A percentile compares a stretch with the other conserved stretches of the same genome.
phyloP scores from a whole-genome alignment of 768 basidiomycete species.

The Pisolithus tinctorius region DNA sequence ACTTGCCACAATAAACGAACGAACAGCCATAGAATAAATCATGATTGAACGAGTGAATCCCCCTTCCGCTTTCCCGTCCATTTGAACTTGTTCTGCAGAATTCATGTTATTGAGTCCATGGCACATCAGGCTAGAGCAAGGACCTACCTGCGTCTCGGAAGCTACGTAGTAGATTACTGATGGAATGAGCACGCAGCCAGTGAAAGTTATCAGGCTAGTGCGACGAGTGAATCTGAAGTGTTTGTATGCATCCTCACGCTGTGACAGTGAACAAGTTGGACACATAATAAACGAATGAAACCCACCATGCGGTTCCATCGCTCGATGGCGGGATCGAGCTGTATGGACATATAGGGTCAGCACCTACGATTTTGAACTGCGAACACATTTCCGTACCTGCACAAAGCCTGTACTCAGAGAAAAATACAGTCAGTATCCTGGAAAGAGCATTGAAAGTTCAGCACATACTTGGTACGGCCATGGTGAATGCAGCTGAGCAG shows the following conservation, averaged over 20 bases:
- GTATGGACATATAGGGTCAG: constrained; percentile 2
- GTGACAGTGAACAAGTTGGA: background rate
- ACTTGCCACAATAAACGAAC: background rate
- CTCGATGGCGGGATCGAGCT: constrained; percentile 54
- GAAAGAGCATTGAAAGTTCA: background rate
- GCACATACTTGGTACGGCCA: constrained; percentile 62
- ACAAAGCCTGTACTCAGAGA: constrained; percentile 40
- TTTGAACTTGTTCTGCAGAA: constrained; percentile 42
- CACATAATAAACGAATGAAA: constrained; percentile 6
- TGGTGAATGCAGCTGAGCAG: constrained; percentile 28
- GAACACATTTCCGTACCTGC: constrained; percentile 35
- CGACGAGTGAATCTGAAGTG: constrained; percentile 74
- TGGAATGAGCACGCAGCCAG: constrained; percentile 64
- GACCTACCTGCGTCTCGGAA: constrained; percentile 28
- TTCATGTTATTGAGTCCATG: constrained; percentile 6
- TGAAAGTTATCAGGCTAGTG: constrained; percentile 52
- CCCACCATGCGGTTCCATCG: constrained; percentile 55
- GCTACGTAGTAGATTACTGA: constrained; percentile 43
- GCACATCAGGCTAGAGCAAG: constrained; percentile 30
- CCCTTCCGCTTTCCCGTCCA: constrained; percentile 47
- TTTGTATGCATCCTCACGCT: constrained; percentile 84
- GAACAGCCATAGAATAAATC: background rate
- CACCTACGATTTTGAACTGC: background rate
- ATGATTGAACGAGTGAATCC: constrained; percentile 32
- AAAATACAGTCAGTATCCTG: constrained; percentile 10